Percentiles rank a stretch among this genome's conserved stretches.
These are phyloP conservation scores for Zygoascus biomembranicola DNA, from an alignment of 805 yeast species.

Conservation along the genomic window DNA sequence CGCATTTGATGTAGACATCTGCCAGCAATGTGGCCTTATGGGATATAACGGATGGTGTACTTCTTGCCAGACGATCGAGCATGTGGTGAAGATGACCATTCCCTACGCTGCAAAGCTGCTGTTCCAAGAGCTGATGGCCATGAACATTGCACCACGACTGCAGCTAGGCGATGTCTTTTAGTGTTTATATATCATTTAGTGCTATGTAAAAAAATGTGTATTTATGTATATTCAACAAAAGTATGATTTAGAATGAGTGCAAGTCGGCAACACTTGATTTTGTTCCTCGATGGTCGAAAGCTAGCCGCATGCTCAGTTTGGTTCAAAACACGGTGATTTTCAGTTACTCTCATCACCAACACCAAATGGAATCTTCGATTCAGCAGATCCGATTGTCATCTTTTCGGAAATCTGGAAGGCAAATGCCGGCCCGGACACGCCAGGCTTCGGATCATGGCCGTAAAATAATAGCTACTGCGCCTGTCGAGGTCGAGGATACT, in stretches of 20 bases:
- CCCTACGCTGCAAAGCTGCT: conserved; percentile 97
- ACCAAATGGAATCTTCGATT: conserved; percentile 8
- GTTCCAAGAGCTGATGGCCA: conserved; percentile 95
- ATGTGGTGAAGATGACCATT: conserved; percentile 85
- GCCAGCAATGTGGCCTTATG: conserved; percentile 92
- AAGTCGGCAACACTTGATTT: too few species aligned
- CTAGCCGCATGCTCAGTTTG: too few species aligned
- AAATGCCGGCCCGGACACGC: background rate
- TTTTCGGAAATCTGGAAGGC: conserved; percentile 4
- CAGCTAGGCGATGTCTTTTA: conserved; percentile 75
- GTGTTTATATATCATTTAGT: too few species aligned
- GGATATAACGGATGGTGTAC: conserved; percentile 98
- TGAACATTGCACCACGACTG: conserved; percentile 97
- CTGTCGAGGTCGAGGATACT: background rate
- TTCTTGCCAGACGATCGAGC: conserved; percentile 83
- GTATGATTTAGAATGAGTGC: too few species aligned
- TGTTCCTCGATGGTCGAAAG: too few species aligned
- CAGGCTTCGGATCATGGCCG: background rate
- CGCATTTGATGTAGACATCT: conserved; percentile 94
- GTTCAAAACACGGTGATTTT: background rate
- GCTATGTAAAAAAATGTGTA: background rate
- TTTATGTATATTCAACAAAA: background rate
- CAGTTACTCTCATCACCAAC: background rate
- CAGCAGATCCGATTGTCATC: conserved; percentile 14
- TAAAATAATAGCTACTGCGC: background rate